These are phyloP conservation scores for Ephemerocybe angulata DNA, from an alignment of 768 basidiomycete genomes.

Conservation along the genomic window DNA sequence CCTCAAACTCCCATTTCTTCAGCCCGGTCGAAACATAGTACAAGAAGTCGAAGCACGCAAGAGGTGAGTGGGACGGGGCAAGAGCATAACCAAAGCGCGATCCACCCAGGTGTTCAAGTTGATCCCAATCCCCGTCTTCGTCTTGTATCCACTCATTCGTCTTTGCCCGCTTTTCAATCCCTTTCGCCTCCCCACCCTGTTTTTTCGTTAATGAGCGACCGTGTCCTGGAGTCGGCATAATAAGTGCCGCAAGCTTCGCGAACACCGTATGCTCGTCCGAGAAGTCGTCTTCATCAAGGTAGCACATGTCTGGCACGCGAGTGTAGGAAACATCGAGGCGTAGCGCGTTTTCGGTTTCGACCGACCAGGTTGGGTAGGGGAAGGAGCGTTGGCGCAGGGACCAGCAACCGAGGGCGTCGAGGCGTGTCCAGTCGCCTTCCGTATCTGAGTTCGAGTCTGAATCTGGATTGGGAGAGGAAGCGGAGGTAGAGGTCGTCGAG, in stretches of 20 bases:
- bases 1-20: background rate
- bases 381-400: background rate
- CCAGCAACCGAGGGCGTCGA: conserved; percentile 6
- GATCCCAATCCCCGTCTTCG: background rate
- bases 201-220: no score
- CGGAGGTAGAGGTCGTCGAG: background rate
- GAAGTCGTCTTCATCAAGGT: background rate
- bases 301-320: background rate
- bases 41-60: background rate
- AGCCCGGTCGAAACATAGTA: background rate
- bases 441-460: no score
- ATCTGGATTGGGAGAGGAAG: no score
- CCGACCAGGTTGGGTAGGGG: background rate
- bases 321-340: background rate
- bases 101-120: background rate
- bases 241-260: background rate
- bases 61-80: background rate
- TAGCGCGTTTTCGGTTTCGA: background rate
- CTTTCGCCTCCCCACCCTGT: no score
- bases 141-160: no score
- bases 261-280: background rate
- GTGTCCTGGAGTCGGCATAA: no score
- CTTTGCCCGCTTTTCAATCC: no score
- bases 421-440: no score
- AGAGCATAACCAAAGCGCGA: background rate